Percentiles rank a stretch among this genome's conserved stretches.
phyloP scores from a whole-genome alignment of 495 filamentous ascomycete species.

The Penicillium simplicissimum region DNA sequence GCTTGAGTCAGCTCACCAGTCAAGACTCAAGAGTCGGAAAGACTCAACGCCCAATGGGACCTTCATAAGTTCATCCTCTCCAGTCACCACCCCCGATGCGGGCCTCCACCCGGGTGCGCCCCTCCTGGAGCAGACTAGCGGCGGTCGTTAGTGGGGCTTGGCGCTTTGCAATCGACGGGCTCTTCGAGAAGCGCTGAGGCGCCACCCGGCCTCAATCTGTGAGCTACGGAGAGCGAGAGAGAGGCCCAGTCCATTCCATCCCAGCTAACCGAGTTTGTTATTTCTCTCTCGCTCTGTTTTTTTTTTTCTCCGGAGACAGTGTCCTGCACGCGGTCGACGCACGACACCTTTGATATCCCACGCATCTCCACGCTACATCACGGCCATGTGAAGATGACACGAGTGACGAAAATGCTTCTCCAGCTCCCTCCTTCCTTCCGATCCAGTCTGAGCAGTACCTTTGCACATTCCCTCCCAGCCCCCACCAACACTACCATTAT shows the following conservation, averaged over 20 bases:
- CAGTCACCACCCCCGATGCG: conserved; percentile 21
- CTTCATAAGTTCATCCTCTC: not conserved
- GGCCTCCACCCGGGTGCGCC: conserved; percentile 28
- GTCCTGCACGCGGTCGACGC: conserved; percentile 12
- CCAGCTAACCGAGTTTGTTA: not conserved
- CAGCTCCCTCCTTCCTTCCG: not conserved
- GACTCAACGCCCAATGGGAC: conserved; percentile 3
- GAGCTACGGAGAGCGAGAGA: not conserved
- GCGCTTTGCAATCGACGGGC: conserved; percentile 7
- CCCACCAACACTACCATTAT: not conserved
- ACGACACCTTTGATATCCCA: conserved; percentile 10
- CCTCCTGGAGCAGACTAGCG: conserved; percentile 13
- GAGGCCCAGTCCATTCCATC: not conserved
- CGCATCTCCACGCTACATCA: conserved; percentile 4
- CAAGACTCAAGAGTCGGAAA: not conserved
- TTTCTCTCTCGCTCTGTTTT: not conserved
- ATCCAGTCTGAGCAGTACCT: conserved; percentile 1
- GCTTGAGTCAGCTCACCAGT: conserved; percentile 9
- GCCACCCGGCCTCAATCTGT: conserved; percentile 4
- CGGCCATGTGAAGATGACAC: conserved; percentile 7
- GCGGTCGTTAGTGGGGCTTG: conserved; percentile 19
- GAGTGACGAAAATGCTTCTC: conserved; percentile 5
- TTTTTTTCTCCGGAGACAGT: conserved; percentile 3
- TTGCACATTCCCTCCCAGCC: conserved; percentile 1
- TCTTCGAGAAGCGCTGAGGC: conserved; percentile 8